Base-by-base conservation (phyloP, 148 eudicot genomes). In the Bassia scoparia region DNA sequence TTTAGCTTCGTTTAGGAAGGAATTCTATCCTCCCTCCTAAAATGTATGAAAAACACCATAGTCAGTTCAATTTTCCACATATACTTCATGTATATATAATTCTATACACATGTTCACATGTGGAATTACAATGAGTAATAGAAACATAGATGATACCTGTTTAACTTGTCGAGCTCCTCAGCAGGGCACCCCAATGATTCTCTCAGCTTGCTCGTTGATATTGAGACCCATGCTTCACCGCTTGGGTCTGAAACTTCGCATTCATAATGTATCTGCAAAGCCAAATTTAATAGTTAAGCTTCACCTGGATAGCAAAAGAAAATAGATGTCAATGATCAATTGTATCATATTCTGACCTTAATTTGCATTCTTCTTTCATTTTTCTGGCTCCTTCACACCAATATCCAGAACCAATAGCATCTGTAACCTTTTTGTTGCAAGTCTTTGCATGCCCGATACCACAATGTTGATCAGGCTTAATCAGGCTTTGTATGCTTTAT, bases 321-420 rank as follows among this genome's bases (percentile, higher is more conserved):
- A 23, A 62, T 21, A 35, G 29, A 1, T 2, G 17, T 15, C 53
- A 16, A 21, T 3, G 7, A 52, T 52, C 1, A 3, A 8, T 18
- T 26, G 16, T 1, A 2, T 9, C 14, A 7, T 62, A 34, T 18
- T 29, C 80, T 71, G 60, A 96, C 99, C 97, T 96, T 76, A 96
- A 90, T 69, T 78, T 87, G 84, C 90, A 87, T 68, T 89, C 92
- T 0, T 75, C 84, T n/a, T n/a, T 88, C 90, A 74, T 86, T 90
- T 85, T 90, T 90, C 83, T 87, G 94, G 69, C 99, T 49, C 88
- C 96, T 87, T 90, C 94, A 82, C 99, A 96, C 94, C 96, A 92
- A 74, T 88, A 92, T 23, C 99, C 97, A 76, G 96, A 86, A 26
- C 91, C 99, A 77, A 92, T 74, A 24, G 90, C 89, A 64, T 96